Evolutionary conservation across 345 rosid genomes (phyloP).

Genomic region (Salix caprea): DNA sequence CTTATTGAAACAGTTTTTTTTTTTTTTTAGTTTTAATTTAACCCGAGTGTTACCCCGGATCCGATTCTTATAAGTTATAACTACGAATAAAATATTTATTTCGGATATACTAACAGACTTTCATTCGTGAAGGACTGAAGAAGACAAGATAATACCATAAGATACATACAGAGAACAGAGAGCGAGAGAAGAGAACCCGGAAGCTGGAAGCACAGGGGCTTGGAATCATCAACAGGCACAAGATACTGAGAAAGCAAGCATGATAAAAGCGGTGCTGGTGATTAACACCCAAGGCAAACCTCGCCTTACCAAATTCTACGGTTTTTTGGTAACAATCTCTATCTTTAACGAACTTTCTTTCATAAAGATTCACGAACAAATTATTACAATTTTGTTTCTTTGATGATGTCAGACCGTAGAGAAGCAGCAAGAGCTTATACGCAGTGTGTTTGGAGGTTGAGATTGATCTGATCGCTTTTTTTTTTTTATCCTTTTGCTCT

Average conservation of each 20-base stretch:
- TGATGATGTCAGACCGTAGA: slow-evolving; percentile 49
- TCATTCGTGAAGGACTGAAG: not conserved
- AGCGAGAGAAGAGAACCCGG: not conserved
- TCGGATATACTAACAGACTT: not conserved
- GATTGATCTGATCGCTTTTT: not conserved
- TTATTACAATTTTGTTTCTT: not conserved
- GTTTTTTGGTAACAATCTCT: slow-evolving; percentile 43
- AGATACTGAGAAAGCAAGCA: slow-evolving; percentile 4
- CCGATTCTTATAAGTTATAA: too few relatives aligned
- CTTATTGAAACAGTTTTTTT: too few relatives aligned
- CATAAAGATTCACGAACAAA: not conserved
- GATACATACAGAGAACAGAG: not conserved
- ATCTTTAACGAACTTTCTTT: not conserved
- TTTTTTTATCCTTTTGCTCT: not conserved
- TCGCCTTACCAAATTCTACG: slow-evolving; percentile 83
- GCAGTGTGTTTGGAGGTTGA: slow-evolving; percentile 73
- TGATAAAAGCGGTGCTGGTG: slow-evolving; percentile 86
- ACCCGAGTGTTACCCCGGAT: too few relatives aligned
- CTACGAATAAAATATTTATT: not conserved
- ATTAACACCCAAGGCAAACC: slow-evolving; percentile 93
- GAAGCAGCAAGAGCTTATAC: slow-evolving; percentile 86
- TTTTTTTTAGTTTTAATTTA: too few relatives aligned
- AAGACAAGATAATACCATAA: not conserved
- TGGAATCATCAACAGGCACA: too few relatives aligned
- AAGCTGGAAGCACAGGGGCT: not conserved